phyloP scores from a whole-genome alignment of 208 protist species.

The Crithidia thermophila region DNA sequence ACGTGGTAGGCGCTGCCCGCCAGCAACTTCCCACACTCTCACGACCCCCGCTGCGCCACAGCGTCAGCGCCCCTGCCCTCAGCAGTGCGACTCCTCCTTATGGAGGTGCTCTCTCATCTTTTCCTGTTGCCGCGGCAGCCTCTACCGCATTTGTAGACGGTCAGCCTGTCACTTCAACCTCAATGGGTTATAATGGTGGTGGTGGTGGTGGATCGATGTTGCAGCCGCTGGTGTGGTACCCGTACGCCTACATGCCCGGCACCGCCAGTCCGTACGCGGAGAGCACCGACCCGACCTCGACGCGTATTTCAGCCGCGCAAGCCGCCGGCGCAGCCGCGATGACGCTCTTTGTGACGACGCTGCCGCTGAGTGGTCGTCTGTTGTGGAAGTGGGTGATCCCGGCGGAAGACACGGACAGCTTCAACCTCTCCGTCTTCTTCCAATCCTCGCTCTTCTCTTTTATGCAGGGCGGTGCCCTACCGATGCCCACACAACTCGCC shows the following conservation, averaged over 20 bases:
- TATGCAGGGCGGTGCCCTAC: conserved; percentile 56
- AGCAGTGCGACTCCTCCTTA: not conserved
- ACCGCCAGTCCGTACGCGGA: conserved; percentile 39
- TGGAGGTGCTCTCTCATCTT: not conserved
- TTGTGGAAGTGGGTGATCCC: conserved; percentile 68
- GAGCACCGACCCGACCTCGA: conserved; percentile 8
- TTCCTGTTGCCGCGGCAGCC: not conserved
- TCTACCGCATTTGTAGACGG: not conserved
- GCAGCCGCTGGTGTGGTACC: conserved; percentile 37
- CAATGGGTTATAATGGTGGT: too few relatives aligned
- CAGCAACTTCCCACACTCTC: not conserved
- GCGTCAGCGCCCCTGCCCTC: conserved; percentile 10
- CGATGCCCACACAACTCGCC: conserved; percentile 21
- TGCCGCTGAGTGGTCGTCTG: conserved; percentile 50
- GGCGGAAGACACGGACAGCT: conserved; percentile 63
- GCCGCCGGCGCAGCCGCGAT: conserved; percentile 32
- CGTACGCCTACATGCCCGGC: conserved; percentile 44
- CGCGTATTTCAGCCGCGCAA: conserved; percentile 14
- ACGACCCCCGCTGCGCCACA: not conserved
- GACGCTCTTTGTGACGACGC: conserved; percentile 38
- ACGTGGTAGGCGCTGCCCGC: too few relatives aligned
- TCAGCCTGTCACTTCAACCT: too few relatives aligned
- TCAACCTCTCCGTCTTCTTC: conserved; percentile 80
- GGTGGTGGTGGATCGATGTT: too few relatives aligned
- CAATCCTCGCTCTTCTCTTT: conserved; percentile 65